Conservation (phyloP, 78 protist genomes). For the Dictyostelium purpureum region DNA sequence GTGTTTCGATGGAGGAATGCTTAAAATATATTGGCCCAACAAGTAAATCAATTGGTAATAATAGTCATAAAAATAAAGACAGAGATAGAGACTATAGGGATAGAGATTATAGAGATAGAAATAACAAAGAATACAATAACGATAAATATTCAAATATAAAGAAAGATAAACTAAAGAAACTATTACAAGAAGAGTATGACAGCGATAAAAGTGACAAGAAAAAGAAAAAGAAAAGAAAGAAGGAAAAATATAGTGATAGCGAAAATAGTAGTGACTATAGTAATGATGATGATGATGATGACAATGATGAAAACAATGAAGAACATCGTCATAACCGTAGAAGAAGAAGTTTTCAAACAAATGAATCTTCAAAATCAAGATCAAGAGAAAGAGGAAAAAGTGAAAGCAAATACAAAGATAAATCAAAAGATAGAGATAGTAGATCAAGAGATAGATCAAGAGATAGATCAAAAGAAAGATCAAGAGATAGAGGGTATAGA, state of each 20-base stretch:
- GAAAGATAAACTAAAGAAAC: background rate
- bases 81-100: background rate
- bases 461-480: background rate
- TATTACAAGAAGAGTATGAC: background rate
- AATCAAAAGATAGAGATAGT: slow-evolving; percentile 8
- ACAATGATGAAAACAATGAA: background rate
- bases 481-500: background rate
- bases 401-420: background rate
- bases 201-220: background rate
- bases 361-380: background rate
- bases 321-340: background rate
- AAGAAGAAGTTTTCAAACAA: no score
- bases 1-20: background rate
- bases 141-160: background rate
- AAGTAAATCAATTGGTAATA: background rate
- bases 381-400: background rate
- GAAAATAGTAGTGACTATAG: background rate
- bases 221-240: background rate
- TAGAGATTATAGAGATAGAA: background rate
- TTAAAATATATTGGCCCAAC: background rate
- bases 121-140: background rate
- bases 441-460: slow-evolving; percentile 32
- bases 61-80: background rate
- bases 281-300: background rate
- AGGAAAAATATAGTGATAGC: background rate